Percentiles rank a stretch among this genome's conserved stretches.
These are phyloP conservation scores for Arabis alpina DNA, from an alignment of 345 rosid species.

Conservation along the genomic window DNA sequence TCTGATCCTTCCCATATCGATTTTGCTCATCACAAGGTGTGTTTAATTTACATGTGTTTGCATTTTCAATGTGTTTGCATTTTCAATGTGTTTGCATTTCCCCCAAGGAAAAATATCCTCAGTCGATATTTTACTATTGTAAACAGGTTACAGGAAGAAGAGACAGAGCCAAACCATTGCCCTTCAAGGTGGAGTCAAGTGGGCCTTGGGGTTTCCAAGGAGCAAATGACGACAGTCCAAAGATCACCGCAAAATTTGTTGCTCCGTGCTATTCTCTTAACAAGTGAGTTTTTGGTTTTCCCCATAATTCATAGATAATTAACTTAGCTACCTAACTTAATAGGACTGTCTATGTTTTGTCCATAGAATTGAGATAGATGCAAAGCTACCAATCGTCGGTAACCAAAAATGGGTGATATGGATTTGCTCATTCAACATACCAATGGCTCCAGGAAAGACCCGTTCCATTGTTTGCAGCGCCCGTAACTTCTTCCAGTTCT, in stretches of 20 bases:
- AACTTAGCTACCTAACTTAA: neutral
- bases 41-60: too few relatives aligned
- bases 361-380: slow-evolving; percentile 84
- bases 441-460: slow-evolving; percentile 98
- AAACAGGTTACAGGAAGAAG: slow-evolving; percentile 95
- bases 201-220: slow-evolving; percentile 97
- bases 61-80: neutral
- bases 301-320: neutral
- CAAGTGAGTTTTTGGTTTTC: slow-evolving; percentile 54
- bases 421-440: slow-evolving; percentile 97
- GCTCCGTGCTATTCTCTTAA: slow-evolving; percentile 92
- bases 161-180: slow-evolving; percentile 94
- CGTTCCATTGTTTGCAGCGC: slow-evolving; percentile 97
- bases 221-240: slow-evolving; percentile 81
- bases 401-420: slow-evolving; percentile 91
- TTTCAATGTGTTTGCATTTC: neutral
- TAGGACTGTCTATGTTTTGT: neutral
- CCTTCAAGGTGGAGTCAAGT: slow-evolving; percentile 76
- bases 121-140: slow-evolving; percentile 1
- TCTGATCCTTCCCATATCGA: slow-evolving; percentile 98
- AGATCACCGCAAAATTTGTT: slow-evolving; percentile 75
- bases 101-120: neutral
- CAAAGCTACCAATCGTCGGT: slow-evolving; percentile 80
- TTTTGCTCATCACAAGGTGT: slow-evolving; percentile 98
- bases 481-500: slow-evolving; percentile 90